Percentiles rank a stretch among this genome's conserved stretches.
Evolutionary conservation across 768 basidiomycete species (phyloP).

Genomic region (Hirschioporus abietinus): DNA sequence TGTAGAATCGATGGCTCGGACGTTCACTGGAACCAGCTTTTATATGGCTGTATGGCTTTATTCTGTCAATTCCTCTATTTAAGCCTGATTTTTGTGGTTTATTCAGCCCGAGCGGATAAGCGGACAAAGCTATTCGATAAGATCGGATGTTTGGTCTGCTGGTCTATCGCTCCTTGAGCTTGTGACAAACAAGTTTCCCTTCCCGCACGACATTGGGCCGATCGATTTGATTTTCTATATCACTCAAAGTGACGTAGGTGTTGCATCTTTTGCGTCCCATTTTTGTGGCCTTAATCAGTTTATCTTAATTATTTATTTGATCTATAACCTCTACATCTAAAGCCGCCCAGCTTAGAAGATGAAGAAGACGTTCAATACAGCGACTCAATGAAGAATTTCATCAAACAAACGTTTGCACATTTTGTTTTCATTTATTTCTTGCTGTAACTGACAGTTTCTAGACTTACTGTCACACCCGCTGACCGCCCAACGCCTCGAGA

Average conservation of each 20-base stretch:
- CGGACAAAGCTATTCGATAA: conserved; percentile 87
- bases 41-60: conserved; percentile 88
- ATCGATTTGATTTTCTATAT: conserved; percentile 94
- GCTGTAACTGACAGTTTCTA: conserved; percentile 24
- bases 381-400: conserved; percentile 86
- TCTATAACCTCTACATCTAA: conserved; percentile 9
- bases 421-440: conserved; percentile 8
- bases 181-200: conserved; percentile 92
- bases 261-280: background rate
- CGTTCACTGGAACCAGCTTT: conserved; percentile 95
- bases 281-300: conserved; percentile 5
- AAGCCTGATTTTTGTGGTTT: conserved; percentile 8
- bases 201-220: conserved; percentile 85
- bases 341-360: conserved; percentile 83
- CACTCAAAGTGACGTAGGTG: conserved; percentile 65
- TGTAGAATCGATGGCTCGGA: conserved; percentile 85
- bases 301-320: conserved; percentile 7
- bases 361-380: conserved; percentile 66
- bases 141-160: conserved; percentile 97
- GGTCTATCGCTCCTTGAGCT: conserved; percentile 93
- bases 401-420: conserved; percentile 68
- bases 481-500: conserved; percentile 77
- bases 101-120: conserved; percentile 87
- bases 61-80: background rate
- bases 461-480: conserved; percentile 63